Percentiles rank a stretch among this genome's conserved stretches.
Conservation (phyloP, 2,329 filamentous ascomycete species). For the Pseudohalonectria lignicola region DNA sequence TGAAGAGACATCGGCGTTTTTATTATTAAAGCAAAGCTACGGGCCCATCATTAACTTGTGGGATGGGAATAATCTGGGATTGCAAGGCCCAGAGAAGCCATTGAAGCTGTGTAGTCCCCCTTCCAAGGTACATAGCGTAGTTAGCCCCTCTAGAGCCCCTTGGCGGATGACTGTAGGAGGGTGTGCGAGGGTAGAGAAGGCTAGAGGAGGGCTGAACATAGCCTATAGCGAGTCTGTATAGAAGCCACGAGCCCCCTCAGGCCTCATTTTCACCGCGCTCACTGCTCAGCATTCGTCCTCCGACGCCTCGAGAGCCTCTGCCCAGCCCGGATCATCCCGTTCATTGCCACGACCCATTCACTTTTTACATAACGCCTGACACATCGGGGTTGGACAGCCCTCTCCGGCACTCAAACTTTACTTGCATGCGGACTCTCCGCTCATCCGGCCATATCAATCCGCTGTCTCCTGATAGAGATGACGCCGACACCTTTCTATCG, state of each 20-base stretch:
- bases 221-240: no score
- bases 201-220: no score
- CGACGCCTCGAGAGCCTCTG: no score
- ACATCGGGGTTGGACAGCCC: neutral
- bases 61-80: neutral
- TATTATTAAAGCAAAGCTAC: no score
- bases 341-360: neutral
- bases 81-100: neutral
- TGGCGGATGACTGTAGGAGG: no score
- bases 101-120: neutral
- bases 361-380: neutral
- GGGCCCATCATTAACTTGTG: no score
- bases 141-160: neutral
- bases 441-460: neutral
- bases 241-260: no score
- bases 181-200: no score
- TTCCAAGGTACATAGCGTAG: neutral
- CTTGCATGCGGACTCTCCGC: neutral
- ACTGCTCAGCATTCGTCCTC: no score
- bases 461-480: neutral
- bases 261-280: no score
- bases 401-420: neutral
- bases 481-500: neutral
- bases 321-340: neutral
- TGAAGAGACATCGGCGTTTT: no score